Percentiles rank a stretch among this genome's conserved stretches.
These are phyloP conservation scores for Uncinocarpus reesii DNA, from an alignment of 2,329 filamentous ascomycete species.

Conservation along the genomic window DNA sequence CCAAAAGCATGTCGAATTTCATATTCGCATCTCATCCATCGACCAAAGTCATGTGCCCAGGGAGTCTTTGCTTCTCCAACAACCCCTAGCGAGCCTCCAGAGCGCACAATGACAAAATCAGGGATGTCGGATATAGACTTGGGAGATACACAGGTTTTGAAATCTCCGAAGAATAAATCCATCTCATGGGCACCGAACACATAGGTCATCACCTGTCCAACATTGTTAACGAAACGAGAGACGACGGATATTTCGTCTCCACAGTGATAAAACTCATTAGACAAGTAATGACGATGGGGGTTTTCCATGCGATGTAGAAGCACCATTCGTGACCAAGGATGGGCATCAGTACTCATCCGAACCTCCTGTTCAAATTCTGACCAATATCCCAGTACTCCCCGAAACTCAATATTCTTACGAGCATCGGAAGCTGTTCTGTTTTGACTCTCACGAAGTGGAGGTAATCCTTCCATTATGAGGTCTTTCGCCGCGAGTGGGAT, in stretches of 20 bases:
- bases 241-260: background rate
- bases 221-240: background rate
- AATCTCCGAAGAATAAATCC: background rate
- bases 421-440: background rate
- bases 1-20: background rate
- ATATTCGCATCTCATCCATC: background rate
- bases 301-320: background rate
- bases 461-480: background rate
- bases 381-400: background rate
- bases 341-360: no score
- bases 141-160: background rate
- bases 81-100: background rate
- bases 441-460: background rate
- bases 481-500: background rate
- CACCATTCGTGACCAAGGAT: no score
- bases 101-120: background rate
- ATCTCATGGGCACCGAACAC: background rate
- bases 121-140: background rate
- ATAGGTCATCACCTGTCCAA: background rate
- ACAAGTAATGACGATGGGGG: background rate
- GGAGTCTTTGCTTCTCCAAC: slow-evolving; percentile 8
- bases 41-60: background rate
- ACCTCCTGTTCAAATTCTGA: background rate
- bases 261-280: background rate
- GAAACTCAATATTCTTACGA: background rate